phyloP scores from a whole-genome alignment of 2,329 filamentous ascomycete species.

The Coniella vitis region DNA sequence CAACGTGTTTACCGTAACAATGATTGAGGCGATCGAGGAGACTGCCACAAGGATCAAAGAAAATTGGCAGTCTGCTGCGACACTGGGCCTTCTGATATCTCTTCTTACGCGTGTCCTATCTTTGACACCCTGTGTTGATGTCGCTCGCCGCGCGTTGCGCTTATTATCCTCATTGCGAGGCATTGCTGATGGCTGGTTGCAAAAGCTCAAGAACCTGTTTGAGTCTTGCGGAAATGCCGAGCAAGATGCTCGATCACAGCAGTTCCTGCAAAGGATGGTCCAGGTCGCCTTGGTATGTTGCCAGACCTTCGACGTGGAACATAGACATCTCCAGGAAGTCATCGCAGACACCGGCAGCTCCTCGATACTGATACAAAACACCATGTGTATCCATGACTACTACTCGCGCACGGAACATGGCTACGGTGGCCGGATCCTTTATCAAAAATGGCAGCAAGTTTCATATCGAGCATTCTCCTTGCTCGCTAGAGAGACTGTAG shows the following conservation, averaged over 20 bases:
- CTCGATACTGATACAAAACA: constrained; percentile 25
- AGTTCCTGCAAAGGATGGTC: constrained; percentile 27
- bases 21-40: constrained; percentile 28
- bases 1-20: constrained; percentile 23
- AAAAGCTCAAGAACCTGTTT: constrained; percentile 24
- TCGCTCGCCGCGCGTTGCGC: constrained; percentile 24
- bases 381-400: constrained; percentile 8
- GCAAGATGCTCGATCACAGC: constrained; percentile 22
- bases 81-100: constrained; percentile 31
- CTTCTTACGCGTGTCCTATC: constrained; percentile 38
- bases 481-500: constrained; percentile 16
- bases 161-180: constrained; percentile 27
- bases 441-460: constrained; percentile 22
- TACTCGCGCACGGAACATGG: background rate
- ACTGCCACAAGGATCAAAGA: constrained; percentile 30
- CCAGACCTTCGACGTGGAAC: constrained; percentile 38
- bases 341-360: constrained; percentile 23
- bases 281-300: constrained; percentile 36
- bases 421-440: constrained; percentile 18
- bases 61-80: constrained; percentile 45
- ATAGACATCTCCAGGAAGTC: constrained; percentile 21
- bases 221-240: constrained; percentile 9
- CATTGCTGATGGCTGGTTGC: constrained; percentile 34
- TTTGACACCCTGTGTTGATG: constrained; percentile 21
- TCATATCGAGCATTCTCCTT: constrained; percentile 18